phyloP scores from a whole-genome alignment of 768 basidiomycete species.

The Clavaria fumosa region DNA sequence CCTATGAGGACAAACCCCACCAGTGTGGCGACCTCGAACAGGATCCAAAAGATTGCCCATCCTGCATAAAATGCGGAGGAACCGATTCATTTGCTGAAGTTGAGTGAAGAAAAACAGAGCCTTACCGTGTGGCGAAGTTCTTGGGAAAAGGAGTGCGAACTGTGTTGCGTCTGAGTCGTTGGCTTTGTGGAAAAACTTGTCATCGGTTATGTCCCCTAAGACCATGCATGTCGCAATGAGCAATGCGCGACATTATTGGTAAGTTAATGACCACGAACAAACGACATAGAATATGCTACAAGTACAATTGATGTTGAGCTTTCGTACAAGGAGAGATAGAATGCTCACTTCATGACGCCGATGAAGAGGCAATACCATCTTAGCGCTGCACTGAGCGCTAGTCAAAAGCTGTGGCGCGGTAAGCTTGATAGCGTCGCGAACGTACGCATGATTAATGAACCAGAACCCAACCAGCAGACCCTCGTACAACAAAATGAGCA shows the following conservation, averaged over 20 bases:
- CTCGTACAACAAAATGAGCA: conserved; percentile 71
- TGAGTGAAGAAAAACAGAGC: conserved; percentile 4
- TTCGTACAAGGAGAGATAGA: neutral
- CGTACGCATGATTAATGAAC: conserved; percentile 87
- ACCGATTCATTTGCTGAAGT: neutral
- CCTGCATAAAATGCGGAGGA: conserved; percentile 28
- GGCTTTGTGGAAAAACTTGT: conserved; percentile 86
- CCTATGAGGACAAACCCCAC: conserved; percentile 71
- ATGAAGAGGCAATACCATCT: conserved; percentile 75
- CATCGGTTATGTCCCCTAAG: conserved; percentile 86
- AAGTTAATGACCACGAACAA: conserved; percentile 35
- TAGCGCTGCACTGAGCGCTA: conserved; percentile 44
- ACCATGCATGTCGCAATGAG: conserved; percentile 3
- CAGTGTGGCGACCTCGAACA: conserved; percentile 61
- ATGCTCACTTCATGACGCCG: conserved; percentile 68
- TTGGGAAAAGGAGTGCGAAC: conserved; percentile 61
- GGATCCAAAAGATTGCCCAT: conserved; percentile 78
- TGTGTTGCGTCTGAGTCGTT: conserved; percentile 92
- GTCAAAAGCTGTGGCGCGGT: conserved; percentile 1
- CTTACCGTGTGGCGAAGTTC: conserved; percentile 57
- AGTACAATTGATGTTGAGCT: conserved; percentile 3
- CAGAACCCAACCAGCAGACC: conserved; percentile 83
- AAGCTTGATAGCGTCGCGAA: conserved; percentile 7
- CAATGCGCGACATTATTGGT: neutral
- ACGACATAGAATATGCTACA: conserved; percentile 70